phyloP scores from a whole-genome alignment of 2,329 filamentous ascomycete species.

The Penicillium occitanis region DNA sequence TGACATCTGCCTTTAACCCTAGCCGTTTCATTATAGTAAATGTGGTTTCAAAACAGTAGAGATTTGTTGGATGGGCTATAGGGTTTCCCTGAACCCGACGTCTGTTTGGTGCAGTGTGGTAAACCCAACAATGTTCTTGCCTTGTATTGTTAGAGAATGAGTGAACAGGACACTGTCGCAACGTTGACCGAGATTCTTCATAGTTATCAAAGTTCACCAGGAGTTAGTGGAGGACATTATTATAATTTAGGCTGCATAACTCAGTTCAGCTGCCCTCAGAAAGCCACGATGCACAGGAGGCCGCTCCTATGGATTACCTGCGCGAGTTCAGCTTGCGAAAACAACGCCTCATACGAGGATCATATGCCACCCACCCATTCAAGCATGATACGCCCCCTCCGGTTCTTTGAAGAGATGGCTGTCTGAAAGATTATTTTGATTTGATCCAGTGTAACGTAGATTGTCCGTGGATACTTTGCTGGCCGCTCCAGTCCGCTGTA shows the following conservation, averaged over 20 bases:
- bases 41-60: neutral
- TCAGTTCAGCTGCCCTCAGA: neutral
- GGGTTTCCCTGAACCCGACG: too few species aligned
- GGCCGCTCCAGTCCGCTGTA: neutral
- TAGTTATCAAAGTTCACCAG: neutral
- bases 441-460: neutral
- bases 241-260: too few species aligned
- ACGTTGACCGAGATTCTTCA: neutral
- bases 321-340: neutral
- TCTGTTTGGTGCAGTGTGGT: too few species aligned
- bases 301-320: neutral
- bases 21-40: neutral
- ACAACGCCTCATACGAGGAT: neutral
- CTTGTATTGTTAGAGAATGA: neutral
- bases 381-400: neutral
- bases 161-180: neutral
- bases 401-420: too few species aligned
- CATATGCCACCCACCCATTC: neutral
- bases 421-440: too few species aligned
- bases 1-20: slow-evolving; percentile 1
- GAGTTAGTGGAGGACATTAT: neutral
- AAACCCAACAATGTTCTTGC: neutral
- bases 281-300: neutral
- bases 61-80: too few species aligned
- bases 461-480: neutral